A percentile compares a stretch with the other conserved stretches of the same genome.
Evolutionary conservation across 2,329 filamentous ascomycete species (phyloP).

Genomic region (Aspergillus jensenii): DNA sequence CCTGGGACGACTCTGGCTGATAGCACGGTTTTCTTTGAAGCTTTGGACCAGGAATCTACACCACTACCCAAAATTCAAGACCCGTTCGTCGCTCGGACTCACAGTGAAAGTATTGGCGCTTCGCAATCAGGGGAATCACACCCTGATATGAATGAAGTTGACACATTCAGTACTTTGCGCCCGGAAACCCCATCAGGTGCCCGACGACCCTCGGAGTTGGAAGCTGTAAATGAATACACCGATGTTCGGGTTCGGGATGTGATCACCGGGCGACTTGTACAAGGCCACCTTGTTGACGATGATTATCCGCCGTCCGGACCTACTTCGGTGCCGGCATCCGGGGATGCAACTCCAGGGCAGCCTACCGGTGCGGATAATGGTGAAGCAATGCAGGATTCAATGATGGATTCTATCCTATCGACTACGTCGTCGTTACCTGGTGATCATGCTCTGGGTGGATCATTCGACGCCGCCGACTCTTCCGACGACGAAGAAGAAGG

Average conservation of each 20-base stretch:
- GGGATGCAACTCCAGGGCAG: constrained; percentile 51
- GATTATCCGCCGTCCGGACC: constrained; percentile 78
- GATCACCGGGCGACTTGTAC: constrained; percentile 83
- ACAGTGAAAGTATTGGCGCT: constrained; percentile 18
- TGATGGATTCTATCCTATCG: constrained; percentile 80
- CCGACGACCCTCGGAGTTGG: constrained; percentile 45
- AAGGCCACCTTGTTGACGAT: constrained; percentile 94
- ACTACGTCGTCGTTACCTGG: constrained; percentile 71
- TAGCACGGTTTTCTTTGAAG: constrained; percentile 74
- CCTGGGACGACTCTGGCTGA: constrained; percentile 64
- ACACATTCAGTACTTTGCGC: constrained; percentile 30
- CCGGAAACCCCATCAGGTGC: constrained; percentile 39
- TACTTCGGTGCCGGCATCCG: constrained; percentile 62
- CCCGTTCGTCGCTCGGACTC: constrained; percentile 29
- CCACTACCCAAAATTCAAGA: constrained; percentile 26
- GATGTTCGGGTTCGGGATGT: constrained; percentile 85
- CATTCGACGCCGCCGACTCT: constrained; percentile 79
- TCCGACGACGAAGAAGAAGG: constrained; percentile 91
- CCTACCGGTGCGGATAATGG: constrained; percentile 47
- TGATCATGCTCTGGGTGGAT: constrained; percentile 75
- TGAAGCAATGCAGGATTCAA: constrained; percentile 69
- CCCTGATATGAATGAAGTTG: constrained; percentile 22
- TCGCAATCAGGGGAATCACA: constrained; percentile 15
- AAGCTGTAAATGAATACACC: constrained; percentile 60
- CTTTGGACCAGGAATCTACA: constrained; percentile 47